Base-by-base conservation (phyloP, 2,329 filamentous ascomycete genomes). In the Diaporthe sp. region DNA sequence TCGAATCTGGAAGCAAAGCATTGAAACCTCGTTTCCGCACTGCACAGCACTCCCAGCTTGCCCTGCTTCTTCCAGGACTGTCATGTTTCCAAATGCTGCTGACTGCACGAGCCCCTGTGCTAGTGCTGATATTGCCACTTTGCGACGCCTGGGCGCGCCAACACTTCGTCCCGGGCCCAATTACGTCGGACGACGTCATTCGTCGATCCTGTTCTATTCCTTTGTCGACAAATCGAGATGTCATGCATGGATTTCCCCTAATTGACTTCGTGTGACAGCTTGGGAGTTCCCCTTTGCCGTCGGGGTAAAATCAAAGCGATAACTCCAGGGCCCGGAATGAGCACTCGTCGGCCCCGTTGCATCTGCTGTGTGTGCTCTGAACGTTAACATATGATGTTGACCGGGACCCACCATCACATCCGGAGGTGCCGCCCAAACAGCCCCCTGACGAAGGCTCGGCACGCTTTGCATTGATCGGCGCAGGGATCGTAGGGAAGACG, bases 101-200 rank as follows among this genome's bases (percentile, higher is more conserved):
- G 1, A 31, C 28, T 55, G 49, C 60, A 31, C 60, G 60, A 49
- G 49, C 65, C 65, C 65, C 65, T 42, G 65, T 70, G 65, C 65
- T 70, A 70, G 65, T 4, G 65, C 65, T 53, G 46, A 55, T 55
- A 70, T 70, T 55, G 65, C 49, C 65, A 70, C 65, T 70, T 42
- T 55, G 65, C 49, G 65, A 55, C 65, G 65, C 49, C 65, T 55
- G 65, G 49, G 46, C 49, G 65, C 65, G 65, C 65, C 65, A 70
- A 70, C 65, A 55, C 49, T 53, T 19, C 10, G 46, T 53, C 46
- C 65, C 46, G 49, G 28, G 34, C 34, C 34, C 49, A 5, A 55
- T 70, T 70, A 70, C 65, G 65, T 55, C 49, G 31, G n/a, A 28
- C 65, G 65, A 70, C 65, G 65, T 70, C 65, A 70, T 70, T 55